phyloP scores from a whole-genome alignment of 495 filamentous ascomycete genomes.

The Penicilliopsis zonata region DNA sequence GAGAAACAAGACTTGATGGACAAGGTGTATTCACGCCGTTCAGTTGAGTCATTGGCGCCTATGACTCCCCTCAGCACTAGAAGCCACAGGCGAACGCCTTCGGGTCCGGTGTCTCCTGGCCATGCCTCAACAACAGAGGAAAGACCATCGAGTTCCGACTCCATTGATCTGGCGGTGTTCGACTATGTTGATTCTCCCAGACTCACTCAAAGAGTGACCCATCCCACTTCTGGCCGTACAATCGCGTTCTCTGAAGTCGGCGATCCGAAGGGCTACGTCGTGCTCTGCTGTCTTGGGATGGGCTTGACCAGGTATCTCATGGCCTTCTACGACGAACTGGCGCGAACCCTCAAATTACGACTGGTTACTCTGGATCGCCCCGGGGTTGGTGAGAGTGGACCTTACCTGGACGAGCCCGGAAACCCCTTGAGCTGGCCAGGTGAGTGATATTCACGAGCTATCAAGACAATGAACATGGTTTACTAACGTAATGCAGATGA shows the following conservation, averaged over 20 bases:
- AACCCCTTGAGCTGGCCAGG: slow-evolving; percentile 91
- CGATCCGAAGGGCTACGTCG: slow-evolving; percentile 79
- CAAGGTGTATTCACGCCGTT: slow-evolving; percentile 20
- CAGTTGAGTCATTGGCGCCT: slow-evolving; percentile 28
- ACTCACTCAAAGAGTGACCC: slow-evolving; percentile 72
- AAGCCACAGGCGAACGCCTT: slow-evolving; percentile 27
- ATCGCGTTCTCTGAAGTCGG: slow-evolving; percentile 98
- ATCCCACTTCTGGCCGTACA: slow-evolving; percentile 72
- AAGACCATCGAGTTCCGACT: slow-evolving; percentile 68
- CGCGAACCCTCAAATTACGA: slow-evolving; percentile 73
- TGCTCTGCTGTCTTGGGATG: slow-evolving; percentile 98
- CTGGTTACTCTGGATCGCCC: slow-evolving; percentile 91
- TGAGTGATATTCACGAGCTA: slow-evolving; percentile 29
- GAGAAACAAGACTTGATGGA: slow-evolving; percentile 24
- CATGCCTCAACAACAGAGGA: slow-evolving; percentile 25
- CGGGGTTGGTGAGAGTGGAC: slow-evolving; percentile 84
- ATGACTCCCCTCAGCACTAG: slow-evolving; percentile 17
- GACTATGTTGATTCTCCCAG: slow-evolving; percentile 76
- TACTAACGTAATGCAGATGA: slow-evolving; percentile 51
- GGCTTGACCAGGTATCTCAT: slow-evolving; percentile 91
- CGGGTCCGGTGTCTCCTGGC: slow-evolving; percentile 19
- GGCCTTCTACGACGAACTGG: slow-evolving; percentile 95
- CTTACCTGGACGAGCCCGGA: slow-evolving; percentile 65
- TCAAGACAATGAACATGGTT: background rate
- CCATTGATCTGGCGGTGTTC: slow-evolving; percentile 75